Base-by-base conservation (phyloP, 2,329 filamentous ascomycete species). In the Fusarium incarnatum region DNA sequence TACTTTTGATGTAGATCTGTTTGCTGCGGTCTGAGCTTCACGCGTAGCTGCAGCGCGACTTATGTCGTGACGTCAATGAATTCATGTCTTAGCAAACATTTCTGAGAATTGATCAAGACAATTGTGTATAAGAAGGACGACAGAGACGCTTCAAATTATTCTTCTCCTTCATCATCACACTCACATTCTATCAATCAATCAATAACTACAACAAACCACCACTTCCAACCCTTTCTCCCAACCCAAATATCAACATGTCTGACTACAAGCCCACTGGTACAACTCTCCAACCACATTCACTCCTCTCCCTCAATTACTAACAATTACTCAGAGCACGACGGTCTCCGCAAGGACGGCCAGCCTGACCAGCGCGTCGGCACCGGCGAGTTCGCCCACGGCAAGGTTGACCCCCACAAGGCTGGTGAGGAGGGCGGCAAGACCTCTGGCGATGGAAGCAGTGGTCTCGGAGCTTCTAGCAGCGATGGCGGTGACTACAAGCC, bases 321-420 rank as follows among this genome's bases (percentile, higher is more conserved):
- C 12, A 9, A 3, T 2, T 8, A 5, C 1, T 18, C 5, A 53
- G 71, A 73, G 64, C 70, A 73, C 56, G 71, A 64, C 30, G 71
- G 71, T 49, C 71, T 73, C 64, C 71, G 71, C 56, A 59, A 73
- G 64, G 71, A 71, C 3, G 71, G 71, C 12, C 52, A 73, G 64
- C 71, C 70, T 1, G 71, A 73, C 30, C 49, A 53, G 5, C 71
- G 71, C 16, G 71, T 73, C 16, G 71, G 71, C 11, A 73, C 71
- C 1, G 71, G 71, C 58, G 70, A 73, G 61, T 73, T 73, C 32
- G 71, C 71, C 4, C 56, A 73, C 18, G 71, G 71, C 53, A 73
- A 73, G 64, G 70, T 73, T 4, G 71, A 73, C 45, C 71, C 67
- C 11, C 60, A 65, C 28, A 37, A 69, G 61, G 71, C 71, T 5